Percentiles rank a stretch among this genome's conserved stretches.
Evolutionary conservation across 1,139 yeast genomes (phyloP).

Genomic region (Geotrichum reessii): DNA sequence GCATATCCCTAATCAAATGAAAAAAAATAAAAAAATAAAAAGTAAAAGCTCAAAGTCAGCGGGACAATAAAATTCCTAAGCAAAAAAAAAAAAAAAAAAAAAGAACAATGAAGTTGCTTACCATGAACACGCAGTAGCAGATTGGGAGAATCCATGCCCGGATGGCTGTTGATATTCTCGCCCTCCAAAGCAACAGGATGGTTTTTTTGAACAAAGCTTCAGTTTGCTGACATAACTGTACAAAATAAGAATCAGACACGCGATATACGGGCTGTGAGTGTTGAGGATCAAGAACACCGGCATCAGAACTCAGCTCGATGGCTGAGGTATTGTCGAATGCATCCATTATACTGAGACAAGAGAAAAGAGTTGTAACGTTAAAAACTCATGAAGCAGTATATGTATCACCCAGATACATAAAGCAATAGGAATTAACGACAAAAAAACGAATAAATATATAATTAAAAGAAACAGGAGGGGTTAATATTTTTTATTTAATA

Average conservation of each 20-base stretch:
- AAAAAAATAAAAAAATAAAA: background rate
- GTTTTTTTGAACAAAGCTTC: constrained; percentile 27
- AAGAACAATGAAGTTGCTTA: constrained; percentile 21
- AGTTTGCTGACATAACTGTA: constrained; percentile 18
- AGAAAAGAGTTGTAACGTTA: background rate
- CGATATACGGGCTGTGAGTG: background rate
- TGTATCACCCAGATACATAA: background rate
- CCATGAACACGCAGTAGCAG: constrained; percentile 32
- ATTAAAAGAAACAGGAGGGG: too few species aligned
- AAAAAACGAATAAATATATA: too few species aligned
- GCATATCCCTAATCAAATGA: constrained; percentile 28
- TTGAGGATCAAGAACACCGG: background rate
- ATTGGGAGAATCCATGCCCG: constrained; percentile 34
- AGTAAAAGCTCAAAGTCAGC: background rate
- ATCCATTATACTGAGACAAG: background rate
- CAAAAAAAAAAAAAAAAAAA: constrained; percentile 7
- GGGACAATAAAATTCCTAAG: background rate
- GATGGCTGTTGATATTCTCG: constrained; percentile 33
- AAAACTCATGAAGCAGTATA: background rate
- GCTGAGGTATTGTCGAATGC: background rate
- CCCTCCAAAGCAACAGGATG: constrained; percentile 27
- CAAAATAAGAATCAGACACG: background rate
- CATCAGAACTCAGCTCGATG: background rate
- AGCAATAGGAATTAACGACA: too few species aligned
- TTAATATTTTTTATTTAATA: too few species aligned